Conservation (phyloP, 768 basidiomycete genomes). For the Lanmaoa pseudosensibilis region DNA sequence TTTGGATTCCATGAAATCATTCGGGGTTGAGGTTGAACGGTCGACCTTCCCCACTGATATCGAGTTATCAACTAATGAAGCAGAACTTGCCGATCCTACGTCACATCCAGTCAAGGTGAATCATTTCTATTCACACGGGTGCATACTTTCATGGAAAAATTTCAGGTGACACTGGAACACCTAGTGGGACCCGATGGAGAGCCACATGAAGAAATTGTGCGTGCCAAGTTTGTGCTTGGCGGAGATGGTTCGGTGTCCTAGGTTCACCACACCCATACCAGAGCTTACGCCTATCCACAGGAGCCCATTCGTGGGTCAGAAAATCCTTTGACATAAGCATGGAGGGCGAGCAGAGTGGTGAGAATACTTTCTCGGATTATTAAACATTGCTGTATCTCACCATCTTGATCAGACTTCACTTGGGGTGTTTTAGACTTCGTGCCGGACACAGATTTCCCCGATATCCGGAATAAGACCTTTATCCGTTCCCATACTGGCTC, state of each 20-base stretch:
- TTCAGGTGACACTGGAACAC: conserved; percentile 23
- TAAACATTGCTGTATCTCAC: neutral
- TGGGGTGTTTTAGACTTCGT: conserved; percentile 49
- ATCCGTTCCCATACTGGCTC: conserved; percentile 53
- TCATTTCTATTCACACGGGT: neutral
- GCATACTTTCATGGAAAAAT: neutral
- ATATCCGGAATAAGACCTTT: conserved; percentile 47
- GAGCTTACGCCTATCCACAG: conserved; percentile 35
- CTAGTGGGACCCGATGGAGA: conserved; percentile 32
- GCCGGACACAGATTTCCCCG: conserved; percentile 54
- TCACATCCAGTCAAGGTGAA: conserved; percentile 25
- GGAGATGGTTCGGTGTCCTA: conserved; percentile 54
- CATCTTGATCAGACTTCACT: conserved; percentile 32
- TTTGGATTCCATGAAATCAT: conserved; percentile 33
- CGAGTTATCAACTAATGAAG: conserved; percentile 28
- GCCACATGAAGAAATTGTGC: conserved; percentile 52
- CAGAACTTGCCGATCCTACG: conserved; percentile 21
- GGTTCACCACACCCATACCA: neutral
- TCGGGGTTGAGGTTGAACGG: conserved; percentile 34
- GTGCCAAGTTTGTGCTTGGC: conserved; percentile 75
- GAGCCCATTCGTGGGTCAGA: conserved; percentile 83
- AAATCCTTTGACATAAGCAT: conserved; percentile 62
- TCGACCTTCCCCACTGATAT: conserved; percentile 31
- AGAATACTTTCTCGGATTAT: neutral
- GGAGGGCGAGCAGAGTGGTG: conserved; percentile 70